A percentile compares a stretch with the other conserved stretches of the same genome.
Conservation (phyloP, 768 basidiomycete genomes). For the Pleurotus sapidus region DNA sequence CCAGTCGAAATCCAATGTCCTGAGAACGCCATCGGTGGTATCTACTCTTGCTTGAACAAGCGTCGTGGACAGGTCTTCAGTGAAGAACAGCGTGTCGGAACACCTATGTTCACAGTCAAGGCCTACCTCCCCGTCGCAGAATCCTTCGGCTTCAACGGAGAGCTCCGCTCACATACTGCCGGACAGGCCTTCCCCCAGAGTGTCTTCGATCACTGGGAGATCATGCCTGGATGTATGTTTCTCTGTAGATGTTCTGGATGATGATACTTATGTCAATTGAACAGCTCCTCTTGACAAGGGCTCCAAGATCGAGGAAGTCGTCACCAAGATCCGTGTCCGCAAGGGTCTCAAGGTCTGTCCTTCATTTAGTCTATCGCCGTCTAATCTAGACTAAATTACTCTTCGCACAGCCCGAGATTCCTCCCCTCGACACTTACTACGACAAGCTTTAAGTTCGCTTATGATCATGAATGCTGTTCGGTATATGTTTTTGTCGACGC, state of each 20-base stretch:
- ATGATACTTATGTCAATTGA: constrained; percentile 5
- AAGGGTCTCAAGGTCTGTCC: constrained; percentile 87
- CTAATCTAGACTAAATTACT: constrained; percentile 6
- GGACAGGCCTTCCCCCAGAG: constrained; percentile 98
- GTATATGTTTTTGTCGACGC: constrained; percentile 11
- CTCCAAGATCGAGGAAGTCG: constrained; percentile 85
- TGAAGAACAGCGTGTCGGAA: constrained; percentile 95
- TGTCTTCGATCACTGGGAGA: constrained; percentile 92
- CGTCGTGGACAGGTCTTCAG: constrained; percentile 98
- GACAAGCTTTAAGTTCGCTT: constrained; percentile 78
- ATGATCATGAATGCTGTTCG: neutral
- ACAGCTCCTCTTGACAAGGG: constrained; percentile 85
- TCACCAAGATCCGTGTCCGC: constrained; percentile 77
- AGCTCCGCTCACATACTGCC: constrained; percentile 85
- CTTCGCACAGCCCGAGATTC: constrained; percentile 72
- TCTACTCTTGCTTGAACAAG: constrained; percentile 92
- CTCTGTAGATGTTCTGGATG: neutral
- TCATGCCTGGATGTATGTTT: constrained; percentile 77
- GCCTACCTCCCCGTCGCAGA: constrained; percentile 90
- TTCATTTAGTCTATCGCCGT: neutral
- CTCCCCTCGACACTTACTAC: constrained; percentile 85
- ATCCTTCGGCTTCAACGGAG: constrained; percentile 98
- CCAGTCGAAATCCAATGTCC: constrained; percentile 97
- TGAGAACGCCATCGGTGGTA: constrained; percentile 95
- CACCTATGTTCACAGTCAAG: constrained; percentile 99